Evolutionary conservation across 139 green algal species (phyloP), one percentile per base, ranked within the genome.

Genomic region (Nannochloris sp.): DNA sequence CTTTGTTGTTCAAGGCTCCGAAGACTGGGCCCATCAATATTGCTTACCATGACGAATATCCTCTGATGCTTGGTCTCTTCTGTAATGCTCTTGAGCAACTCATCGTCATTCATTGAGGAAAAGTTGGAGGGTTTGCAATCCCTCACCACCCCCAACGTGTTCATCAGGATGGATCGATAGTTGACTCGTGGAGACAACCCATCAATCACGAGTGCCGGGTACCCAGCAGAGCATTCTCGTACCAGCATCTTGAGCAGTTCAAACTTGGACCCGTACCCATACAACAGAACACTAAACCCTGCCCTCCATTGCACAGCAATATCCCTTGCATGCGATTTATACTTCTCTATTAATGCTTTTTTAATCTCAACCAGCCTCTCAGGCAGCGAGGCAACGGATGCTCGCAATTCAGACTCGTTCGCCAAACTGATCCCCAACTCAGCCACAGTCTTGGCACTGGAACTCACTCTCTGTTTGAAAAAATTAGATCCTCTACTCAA

Each of bases 1-100:
- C 66, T 60, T 70, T 95, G 88, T 14, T 75, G 63, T 8, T 80
- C 67, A 7, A 53, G 27, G 12, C 43, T 64, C 2, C 82, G 67
- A 56, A 92, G 62, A 81, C 78, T 76, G 48, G 82, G 80, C 1
- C 88, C 89, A 50, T 96, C 89, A 9, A 96, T 86, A 78, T 96
- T 83, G 10, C 96, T 31, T 2, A 93, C 36, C 4, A 96, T 57
- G 55, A 90, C 93, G 15, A 61, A 58, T 5, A 88, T 57, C 24
- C 57, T 70, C 16, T 31, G 57, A n/a, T 44, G 46, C 15, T 61
- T 25, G 44, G 69, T 64, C 15, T 65, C 46, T 12, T 48, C 8
- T 6, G 0, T 10, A n/a, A 83, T 63, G 16, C 68, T 51, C 1
- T 62, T 48, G 19, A 86, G 25, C 40, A 85, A 40, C 5, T 71